Conservation (phyloP, 2,329 filamentous ascomycete species). For the Leptosphaerulina australis region DNA sequence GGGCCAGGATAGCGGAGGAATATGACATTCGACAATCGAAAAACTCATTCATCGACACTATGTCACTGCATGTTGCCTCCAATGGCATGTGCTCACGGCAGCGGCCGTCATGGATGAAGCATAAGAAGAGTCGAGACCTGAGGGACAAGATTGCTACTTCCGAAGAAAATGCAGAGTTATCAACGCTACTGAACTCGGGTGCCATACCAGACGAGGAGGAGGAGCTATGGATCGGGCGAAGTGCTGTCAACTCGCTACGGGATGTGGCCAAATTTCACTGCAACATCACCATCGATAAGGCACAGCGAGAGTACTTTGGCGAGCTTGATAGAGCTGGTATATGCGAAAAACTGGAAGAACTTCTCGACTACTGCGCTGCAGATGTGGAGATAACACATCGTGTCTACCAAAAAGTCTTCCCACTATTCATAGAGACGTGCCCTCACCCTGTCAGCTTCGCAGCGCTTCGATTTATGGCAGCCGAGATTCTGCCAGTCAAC, state of each 20-base stretch:
- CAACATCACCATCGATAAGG: slow-evolving; percentile 88
- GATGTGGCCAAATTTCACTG: slow-evolving; percentile 98
- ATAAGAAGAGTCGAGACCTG: slow-evolving; percentile 86
- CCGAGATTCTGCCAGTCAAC: slow-evolving; percentile 90
- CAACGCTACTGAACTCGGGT: slow-evolving; percentile 70
- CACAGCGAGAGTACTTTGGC: slow-evolving; percentile 83
- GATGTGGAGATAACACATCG: slow-evolving; percentile 92
- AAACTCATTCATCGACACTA: slow-evolving; percentile 92
- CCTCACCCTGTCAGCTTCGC: slow-evolving; percentile 98
- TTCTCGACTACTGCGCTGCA: slow-evolving; percentile 92
- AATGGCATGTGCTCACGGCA: slow-evolving; percentile 99
- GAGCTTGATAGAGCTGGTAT: slow-evolving; percentile 76
- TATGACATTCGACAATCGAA: slow-evolving; percentile 82
- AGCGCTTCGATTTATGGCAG: slow-evolving; percentile 87
- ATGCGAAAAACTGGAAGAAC: slow-evolving; percentile 72
- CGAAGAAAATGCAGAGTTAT: slow-evolving; percentile 72
- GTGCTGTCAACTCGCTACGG: slow-evolving; percentile 90
- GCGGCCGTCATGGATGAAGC: slow-evolving; percentile 95
- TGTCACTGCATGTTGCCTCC: slow-evolving; percentile 96
- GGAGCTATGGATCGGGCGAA: slow-evolving; percentile 92
- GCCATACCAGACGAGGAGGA: slow-evolving; percentile 81
- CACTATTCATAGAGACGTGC: slow-evolving; percentile 85
- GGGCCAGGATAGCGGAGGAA: slow-evolving; percentile 86
- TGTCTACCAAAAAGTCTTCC: slow-evolving; percentile 93
- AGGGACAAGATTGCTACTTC: slow-evolving; percentile 78